Evolutionary conservation across 2,329 filamentous ascomycete genomes (phyloP).

Genomic region (Ascosphaera apis): DNA sequence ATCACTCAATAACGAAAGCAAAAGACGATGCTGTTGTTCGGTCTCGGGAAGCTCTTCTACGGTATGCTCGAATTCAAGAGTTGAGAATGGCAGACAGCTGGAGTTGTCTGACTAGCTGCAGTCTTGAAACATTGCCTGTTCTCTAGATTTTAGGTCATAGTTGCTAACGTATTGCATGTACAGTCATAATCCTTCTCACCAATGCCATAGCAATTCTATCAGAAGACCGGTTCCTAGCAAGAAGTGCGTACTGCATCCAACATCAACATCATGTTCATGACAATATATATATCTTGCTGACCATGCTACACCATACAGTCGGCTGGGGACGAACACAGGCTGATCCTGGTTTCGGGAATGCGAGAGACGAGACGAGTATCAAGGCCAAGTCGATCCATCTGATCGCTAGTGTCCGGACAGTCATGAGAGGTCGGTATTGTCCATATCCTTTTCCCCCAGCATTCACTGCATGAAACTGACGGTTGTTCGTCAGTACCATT

Average conservation of each 20-base stretch:
- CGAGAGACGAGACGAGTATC: conserved; percentile 49
- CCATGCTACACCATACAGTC: conserved; percentile 36
- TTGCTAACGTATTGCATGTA: conserved; percentile 1
- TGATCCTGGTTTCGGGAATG: conserved; percentile 58
- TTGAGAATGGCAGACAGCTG: background rate
- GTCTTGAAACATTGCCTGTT: no score
- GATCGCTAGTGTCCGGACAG: conserved; percentile 69
- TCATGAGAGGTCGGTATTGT: conserved; percentile 62
- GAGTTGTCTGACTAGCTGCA: background rate
- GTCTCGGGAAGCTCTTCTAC: conserved; percentile 50
- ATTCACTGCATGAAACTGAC: background rate
- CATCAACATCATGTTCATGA: no score
- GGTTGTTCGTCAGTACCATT: conserved; percentile 40
- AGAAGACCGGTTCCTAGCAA: conserved; percentile 78
- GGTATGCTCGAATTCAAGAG: conserved; percentile 22
- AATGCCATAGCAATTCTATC: conserved; percentile 88
- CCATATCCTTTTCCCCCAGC: background rate
- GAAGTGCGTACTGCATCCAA: conserved; percentile 30
- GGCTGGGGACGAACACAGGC: conserved; percentile 44
- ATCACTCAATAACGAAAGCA: conserved; percentile 10
- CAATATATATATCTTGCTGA: no score
- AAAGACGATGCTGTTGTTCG: conserved; percentile 42
- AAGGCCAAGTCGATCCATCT: conserved; percentile 75
- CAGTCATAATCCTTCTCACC: conserved; percentile 65
- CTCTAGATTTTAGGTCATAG: no score